These are phyloP conservation scores for Globisporangium recalcitrans DNA, from an alignment of 352 stramenopile genomes.

Conservation along the genomic window DNA sequence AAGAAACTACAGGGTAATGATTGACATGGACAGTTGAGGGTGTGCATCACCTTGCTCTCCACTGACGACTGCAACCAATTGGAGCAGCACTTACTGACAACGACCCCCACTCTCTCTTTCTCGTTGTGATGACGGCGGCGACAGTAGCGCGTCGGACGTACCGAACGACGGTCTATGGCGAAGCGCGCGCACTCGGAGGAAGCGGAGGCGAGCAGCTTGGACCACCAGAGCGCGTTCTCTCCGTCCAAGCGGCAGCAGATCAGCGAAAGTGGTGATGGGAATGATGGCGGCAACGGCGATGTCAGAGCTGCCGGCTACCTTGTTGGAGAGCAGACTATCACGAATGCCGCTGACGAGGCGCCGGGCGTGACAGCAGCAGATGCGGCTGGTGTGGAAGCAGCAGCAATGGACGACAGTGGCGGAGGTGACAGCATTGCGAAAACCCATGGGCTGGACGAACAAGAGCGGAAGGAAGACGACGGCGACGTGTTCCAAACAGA, in stretches of 20 bases:
- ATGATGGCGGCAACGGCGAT: not conserved
- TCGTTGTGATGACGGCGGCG: not conserved
- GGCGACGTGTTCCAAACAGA: not conserved
- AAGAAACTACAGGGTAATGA: too few relatives aligned
- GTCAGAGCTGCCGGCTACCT: not conserved
- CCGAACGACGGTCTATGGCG: too few relatives aligned
- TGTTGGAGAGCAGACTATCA: not conserved
- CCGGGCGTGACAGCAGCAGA: not conserved
- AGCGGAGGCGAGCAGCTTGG: not conserved
- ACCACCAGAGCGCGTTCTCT: not conserved
- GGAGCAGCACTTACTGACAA: not conserved
- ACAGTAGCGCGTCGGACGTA: not conserved
- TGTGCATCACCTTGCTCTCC: too few relatives aligned
- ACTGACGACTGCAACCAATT: not conserved
- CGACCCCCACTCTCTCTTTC: not conserved
- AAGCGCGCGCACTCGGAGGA: not conserved
- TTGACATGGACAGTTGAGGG: too few relatives aligned
- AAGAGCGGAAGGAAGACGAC: not conserved
- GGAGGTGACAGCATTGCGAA: not conserved
- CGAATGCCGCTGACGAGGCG: not conserved
- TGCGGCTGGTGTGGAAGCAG: not conserved
- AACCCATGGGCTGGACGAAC: not conserved
- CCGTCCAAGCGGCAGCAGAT: slow-evolving; percentile 2
- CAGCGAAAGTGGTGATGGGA: not conserved
- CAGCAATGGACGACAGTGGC: not conserved